Base-by-base conservation (phyloP, 2,329 filamentous ascomycete genomes). In the Aureobasidium musti region DNA sequence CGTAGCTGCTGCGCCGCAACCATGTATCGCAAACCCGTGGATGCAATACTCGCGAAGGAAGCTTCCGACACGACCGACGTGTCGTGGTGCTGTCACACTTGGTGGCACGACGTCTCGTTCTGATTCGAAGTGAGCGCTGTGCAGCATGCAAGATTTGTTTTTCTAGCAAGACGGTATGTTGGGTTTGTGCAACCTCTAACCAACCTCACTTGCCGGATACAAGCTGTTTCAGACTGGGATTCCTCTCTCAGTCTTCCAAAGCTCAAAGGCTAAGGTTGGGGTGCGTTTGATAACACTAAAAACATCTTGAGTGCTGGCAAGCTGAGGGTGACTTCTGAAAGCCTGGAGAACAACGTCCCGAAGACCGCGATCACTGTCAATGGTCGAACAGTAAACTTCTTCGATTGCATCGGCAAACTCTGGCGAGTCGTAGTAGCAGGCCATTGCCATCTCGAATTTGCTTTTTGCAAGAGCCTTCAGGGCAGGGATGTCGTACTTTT, bases 401-500 rank as follows among this genome's bases (percentile, higher is more conserved):
- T 80, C 77, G 69, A 82, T 81, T 21, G 80, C 79, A 56, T 81
- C 79, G 59, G 81, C 77, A 41, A 83, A 76, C 64, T 83, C 81
- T 7, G 77, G 72, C 65, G 78, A 79, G 66, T 76, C 74, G 70
- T 79, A 77, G 69, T 82, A 79, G 69, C 76, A 75, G 23, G 79
- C 76, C 63, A 81, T 73, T 54, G 81, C 78, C 67, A 78, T 74
- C 47, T 80, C 77, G 70, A 82, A 83, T 70, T 83, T 83, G 56
- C 72, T 75, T 66, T 74, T 75, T 43, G 81, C 78, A 33, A 83
- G 75, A 10, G 74, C 71, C 72, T 83, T 83, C 47, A 83, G 73
- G 37, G 79, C 77, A 30, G 77, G 73, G 60, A 83, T 81, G 68
- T 80, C 80, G 71, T 82, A 83, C 75, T 83, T 83, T 72, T 83